These are phyloP conservation scores for Fusarium tuaranense DNA, from an alignment of 2,329 filamentous ascomycete genomes.

Conservation along the genomic window DNA sequence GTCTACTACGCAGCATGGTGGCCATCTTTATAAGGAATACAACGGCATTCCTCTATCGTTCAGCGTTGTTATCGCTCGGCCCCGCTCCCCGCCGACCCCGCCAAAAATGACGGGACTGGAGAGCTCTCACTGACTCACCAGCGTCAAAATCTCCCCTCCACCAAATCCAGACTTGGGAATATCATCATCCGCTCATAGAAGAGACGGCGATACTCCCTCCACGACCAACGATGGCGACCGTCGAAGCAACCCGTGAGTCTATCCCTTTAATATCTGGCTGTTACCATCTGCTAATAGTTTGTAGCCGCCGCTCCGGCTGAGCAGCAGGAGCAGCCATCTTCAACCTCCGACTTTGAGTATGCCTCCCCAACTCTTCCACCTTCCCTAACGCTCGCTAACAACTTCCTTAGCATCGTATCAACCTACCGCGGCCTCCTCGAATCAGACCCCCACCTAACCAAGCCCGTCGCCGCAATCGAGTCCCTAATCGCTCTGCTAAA, in stretches of 20 bases:
- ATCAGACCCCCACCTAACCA: conserved; percentile 86
- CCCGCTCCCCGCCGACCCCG: conserved; percentile 41
- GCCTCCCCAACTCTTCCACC: conserved; percentile 2
- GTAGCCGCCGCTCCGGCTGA: conserved; percentile 30
- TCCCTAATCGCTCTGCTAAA: conserved; percentile 88
- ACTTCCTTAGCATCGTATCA: conserved; percentile 61
- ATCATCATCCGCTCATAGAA: conserved; percentile 25
- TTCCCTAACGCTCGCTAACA: not conserved
- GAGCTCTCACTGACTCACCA: conserved; percentile 36
- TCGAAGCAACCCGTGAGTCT: conserved; percentile 31
- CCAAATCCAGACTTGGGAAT: conserved; percentile 32
- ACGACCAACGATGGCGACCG: conserved; percentile 32
- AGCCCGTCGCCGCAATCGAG: conserved; percentile 95
- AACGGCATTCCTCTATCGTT: not conserved
- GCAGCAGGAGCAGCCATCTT: conserved; percentile 35
- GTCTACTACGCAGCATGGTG: not conserved
- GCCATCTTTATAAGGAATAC: not conserved
- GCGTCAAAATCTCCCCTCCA: conserved; percentile 39
- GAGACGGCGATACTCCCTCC: not conserved
- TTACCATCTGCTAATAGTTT: not conserved
- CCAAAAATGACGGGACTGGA: conserved; percentile 28
- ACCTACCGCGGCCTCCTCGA: conserved; percentile 66
- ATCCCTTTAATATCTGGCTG: not conserved
- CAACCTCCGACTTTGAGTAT: conserved; percentile 44
- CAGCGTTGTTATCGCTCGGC: conserved; percentile 13